Evolutionary conservation across 2,329 filamentous ascomycete species (phyloP).

Genomic region (Aspergillus glaucus): DNA sequence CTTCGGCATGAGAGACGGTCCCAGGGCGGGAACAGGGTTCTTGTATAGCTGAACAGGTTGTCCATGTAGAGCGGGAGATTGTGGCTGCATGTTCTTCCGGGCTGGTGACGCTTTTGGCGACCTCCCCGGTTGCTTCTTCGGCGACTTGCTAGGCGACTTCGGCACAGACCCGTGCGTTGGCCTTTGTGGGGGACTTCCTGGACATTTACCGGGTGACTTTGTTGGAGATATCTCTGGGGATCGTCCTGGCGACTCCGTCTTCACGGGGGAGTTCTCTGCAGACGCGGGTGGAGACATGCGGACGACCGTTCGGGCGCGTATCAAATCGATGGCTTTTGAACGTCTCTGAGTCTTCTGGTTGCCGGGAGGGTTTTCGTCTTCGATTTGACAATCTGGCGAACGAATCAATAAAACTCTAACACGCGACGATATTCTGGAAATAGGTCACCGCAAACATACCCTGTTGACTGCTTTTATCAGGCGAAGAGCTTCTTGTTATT

Average conservation of each 20-base stretch:
- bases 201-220: neutral
- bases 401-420: too few species aligned
- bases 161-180: neutral
- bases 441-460: too few species aligned
- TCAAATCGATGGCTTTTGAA: conserved; percentile 8
- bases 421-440: too few species aligned
- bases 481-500: too few species aligned
- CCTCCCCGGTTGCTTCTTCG: neutral
- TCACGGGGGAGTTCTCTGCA: neutral
- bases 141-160: neutral
- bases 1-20: neutral
- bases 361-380: neutral
- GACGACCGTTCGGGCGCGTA: conserved; percentile 9
- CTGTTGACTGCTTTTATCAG: too few species aligned
- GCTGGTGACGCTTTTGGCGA: neutral
- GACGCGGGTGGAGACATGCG: conserved; percentile 2
- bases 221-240: neutral
- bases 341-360: conserved; percentile 2
- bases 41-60: neutral
- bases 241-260: neutral
- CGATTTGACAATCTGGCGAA: too few species aligned
- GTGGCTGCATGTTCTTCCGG: neutral
- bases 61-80: neutral
- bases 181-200: neutral
- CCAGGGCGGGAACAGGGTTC: neutral